A percentile compares a stretch with the other conserved stretches of the same genome.
Conservation (phyloP, 129 eudicot genomes). For the Deinandra increscens region DNA sequence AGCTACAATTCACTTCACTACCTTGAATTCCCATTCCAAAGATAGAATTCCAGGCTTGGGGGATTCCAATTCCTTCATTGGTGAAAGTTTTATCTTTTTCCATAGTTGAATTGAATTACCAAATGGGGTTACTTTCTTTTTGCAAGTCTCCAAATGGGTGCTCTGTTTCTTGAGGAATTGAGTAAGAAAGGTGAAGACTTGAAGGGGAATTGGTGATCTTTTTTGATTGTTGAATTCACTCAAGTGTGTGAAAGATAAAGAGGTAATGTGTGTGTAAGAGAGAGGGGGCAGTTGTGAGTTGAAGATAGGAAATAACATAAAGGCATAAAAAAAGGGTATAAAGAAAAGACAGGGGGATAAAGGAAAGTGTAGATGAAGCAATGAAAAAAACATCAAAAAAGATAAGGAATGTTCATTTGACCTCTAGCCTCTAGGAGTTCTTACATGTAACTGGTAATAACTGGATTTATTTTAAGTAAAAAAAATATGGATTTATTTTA, state of each 20-base stretch:
- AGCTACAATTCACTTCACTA: conserved; percentile 41
- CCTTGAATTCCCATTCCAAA: conserved; percentile 46
- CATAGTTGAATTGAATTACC: conserved; percentile 30
- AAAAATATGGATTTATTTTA: too few relatives aligned
- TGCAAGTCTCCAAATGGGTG: conserved; percentile 27
- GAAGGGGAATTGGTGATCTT: conserved; percentile 26
- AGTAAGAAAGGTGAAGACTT: conserved; percentile 26
- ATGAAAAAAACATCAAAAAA: conserved; percentile 18
- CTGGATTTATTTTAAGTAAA: too few relatives aligned
- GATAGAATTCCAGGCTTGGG: conserved; percentile 23
- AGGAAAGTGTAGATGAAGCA: conserved; percentile 47
- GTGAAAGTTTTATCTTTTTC: conserved; percentile 45
- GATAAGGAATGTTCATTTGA: conserved; percentile 39
- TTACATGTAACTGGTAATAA: too few relatives aligned
- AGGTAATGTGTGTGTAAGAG: conserved; percentile 21
- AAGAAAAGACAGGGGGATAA: conserved; percentile 6
- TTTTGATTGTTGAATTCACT: conserved; percentile 50
- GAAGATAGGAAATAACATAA: conserved; percentile 19
- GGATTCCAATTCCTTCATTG: conserved; percentile 32
- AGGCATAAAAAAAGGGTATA: conserved; percentile 11
- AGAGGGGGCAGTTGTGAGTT: conserved; percentile 2
- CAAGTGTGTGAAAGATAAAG: conserved; percentile 45
- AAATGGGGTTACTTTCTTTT: conserved; percentile 30
- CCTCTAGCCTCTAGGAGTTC: conserved; percentile 16
- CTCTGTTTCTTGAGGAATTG: conserved; percentile 23